Evolutionary conservation across 306 rosid species (phyloP).

Genomic region (Lathyrus aphaca): DNA sequence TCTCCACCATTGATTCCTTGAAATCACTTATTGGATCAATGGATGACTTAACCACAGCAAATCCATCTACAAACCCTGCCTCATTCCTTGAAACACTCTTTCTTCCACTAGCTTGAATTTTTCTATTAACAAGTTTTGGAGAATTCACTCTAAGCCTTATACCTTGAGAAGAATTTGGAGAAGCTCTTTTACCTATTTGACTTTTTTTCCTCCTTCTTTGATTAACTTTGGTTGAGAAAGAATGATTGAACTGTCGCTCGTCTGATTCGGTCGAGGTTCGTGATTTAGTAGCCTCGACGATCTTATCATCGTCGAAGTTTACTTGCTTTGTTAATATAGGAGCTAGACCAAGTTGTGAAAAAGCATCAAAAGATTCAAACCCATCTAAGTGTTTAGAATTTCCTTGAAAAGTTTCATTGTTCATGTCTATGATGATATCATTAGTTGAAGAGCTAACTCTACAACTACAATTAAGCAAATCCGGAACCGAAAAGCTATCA

Average conservation of each 20-base stretch:
- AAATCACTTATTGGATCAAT: conserved; percentile 82
- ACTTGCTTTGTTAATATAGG: conserved; percentile 62
- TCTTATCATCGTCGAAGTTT: conserved; percentile 52
- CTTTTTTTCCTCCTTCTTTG: conserved; percentile 43
- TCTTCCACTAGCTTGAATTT: conserved; percentile 55
- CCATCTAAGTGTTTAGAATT: conserved; percentile 48
- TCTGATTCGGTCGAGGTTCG: conserved; percentile 50
- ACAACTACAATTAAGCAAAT: conserved; percentile 54
- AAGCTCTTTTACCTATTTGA: conserved; percentile 41
- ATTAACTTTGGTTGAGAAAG: conserved; percentile 39
- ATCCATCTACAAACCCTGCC: conserved; percentile 63
- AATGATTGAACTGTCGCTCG: conserved; percentile 37
- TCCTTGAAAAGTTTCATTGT: conserved; percentile 48
- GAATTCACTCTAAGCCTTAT: conserved; percentile 70
- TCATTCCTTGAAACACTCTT: conserved; percentile 57
- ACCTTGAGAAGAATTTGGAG: conserved; percentile 55
- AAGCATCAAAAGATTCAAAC: conserved; percentile 51
- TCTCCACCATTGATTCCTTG: conserved; percentile 89
- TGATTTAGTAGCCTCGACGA: conserved; percentile 32
- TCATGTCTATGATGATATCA: conserved; percentile 82
- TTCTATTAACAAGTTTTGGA: conserved; percentile 69
- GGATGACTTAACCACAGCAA: conserved; percentile 81
- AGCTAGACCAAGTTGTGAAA: conserved; percentile 64
- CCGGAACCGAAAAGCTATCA: conserved; percentile 48
- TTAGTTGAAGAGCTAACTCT: conserved; percentile 74